Percentiles rank a stretch among this genome's conserved stretches.
These are phyloP conservation scores for Chlamydomonas sp. DNA, from an alignment of 139 green algal species.

Conservation along the genomic window DNA sequence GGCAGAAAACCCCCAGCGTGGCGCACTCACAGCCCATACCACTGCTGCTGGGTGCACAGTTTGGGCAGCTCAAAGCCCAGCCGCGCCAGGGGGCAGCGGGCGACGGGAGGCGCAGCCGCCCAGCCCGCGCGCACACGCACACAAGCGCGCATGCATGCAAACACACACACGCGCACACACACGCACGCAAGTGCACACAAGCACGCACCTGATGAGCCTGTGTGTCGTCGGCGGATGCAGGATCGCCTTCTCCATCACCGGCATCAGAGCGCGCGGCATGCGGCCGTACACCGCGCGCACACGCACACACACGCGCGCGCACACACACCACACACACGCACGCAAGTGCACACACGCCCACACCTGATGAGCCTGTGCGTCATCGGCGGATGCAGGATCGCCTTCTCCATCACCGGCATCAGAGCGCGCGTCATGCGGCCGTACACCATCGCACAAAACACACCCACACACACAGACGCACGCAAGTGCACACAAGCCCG, in stretches of 20 bases:
- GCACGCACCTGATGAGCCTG: conserved; percentile 19
- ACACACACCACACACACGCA: conserved; percentile 10
- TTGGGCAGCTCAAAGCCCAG: too few relatives aligned
- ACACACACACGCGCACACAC: background rate
- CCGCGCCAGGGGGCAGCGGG: too few relatives aligned
- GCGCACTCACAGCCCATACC: too few relatives aligned
- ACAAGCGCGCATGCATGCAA: background rate
- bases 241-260: conserved; percentile 83
- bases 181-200: background rate
- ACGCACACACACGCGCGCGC: background rate
- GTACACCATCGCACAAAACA: conserved; percentile 21
- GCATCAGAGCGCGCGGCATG: conserved; percentile 42
- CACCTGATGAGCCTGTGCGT: conserved; percentile 46
- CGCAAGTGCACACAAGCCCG: too few relatives aligned
- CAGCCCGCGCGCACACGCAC: background rate
- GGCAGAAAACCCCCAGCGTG: too few relatives aligned
- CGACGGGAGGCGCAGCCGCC: too few relatives aligned
- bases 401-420: conserved; percentile 77
- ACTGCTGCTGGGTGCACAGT: too few relatives aligned
- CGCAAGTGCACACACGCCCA: background rate
- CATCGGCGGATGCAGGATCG: conserved; percentile 68
- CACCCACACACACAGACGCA: conserved; percentile 22
- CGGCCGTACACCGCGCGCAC: conserved; percentile 2
- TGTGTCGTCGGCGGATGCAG: conserved; percentile 72
- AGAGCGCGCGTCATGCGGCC: conserved; percentile 44